Conservation (phyloP, 306 rosid genomes). For the Argentina anserina region DNA sequence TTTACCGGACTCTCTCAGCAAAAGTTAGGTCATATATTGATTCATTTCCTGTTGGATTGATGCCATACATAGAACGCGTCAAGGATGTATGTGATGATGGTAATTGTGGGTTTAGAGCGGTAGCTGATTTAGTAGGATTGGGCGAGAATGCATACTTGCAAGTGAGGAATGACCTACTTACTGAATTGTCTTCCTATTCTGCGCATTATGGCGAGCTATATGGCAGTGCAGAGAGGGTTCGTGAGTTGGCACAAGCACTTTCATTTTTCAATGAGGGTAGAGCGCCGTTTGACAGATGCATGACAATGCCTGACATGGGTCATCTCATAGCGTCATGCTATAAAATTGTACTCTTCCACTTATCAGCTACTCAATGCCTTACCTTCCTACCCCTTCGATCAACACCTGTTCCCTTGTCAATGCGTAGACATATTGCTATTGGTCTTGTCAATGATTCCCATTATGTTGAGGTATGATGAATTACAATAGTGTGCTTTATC, state of each 20-base stretch:
- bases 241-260: slow-evolving; percentile 16
- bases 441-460: slow-evolving; percentile 18
- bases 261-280: slow-evolving; percentile 11
- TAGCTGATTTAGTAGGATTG: slow-evolving; percentile 14
- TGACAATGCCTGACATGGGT: slow-evolving; percentile 22
- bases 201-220: slow-evolving; percentile 14
- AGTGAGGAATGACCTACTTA: slow-evolving; percentile 14
- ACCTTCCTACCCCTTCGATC: slow-evolving; percentile 12
- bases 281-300: slow-evolving; percentile 11
- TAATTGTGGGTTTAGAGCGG: slow-evolving; percentile 17
- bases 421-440: slow-evolving; percentile 13
- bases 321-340: slow-evolving; percentile 19
- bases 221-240: slow-evolving; percentile 13
- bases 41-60: slow-evolving; percentile 8
- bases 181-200: slow-evolving; percentile 18
- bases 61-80: slow-evolving; percentile 2
- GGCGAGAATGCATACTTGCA: slow-evolving; percentile 16
- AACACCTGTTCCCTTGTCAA: slow-evolving; percentile 8
- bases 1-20: neutral
- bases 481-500: neutral
- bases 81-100: slow-evolving; percentile 18
- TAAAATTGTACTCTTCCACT: slow-evolving; percentile 15
- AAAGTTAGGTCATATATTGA: neutral
- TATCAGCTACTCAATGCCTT: slow-evolving; percentile 15
- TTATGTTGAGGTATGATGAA: slow-evolving; percentile 12